Percentiles rank a stretch among this genome's conserved stretches.
Evolutionary conservation across 257 asterid species (phyloP).

Genomic region (Solanum lignicaule): DNA sequence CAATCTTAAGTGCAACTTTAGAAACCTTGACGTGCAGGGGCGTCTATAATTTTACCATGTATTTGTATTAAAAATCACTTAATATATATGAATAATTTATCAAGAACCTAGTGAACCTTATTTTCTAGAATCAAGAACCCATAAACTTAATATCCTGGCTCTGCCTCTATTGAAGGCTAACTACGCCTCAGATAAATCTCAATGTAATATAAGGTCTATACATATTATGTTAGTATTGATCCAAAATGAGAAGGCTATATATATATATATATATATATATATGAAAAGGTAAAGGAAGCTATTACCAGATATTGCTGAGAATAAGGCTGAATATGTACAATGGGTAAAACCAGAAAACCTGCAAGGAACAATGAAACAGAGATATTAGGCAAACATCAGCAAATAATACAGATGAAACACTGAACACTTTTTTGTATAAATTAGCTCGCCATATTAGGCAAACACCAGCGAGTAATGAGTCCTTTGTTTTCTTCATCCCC

Average conservation of each 20-base stretch:
- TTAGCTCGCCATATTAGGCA: background rate
- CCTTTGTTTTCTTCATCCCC: background rate
- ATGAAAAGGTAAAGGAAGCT: background rate
- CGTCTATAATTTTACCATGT: background rate
- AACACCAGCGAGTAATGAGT: background rate
- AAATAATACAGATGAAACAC: background rate
- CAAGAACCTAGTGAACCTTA: background rate
- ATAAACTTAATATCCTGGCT: background rate
- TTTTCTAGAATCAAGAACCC: background rate
- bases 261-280: background rate
- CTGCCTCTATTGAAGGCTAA: background rate
- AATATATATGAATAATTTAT: background rate
- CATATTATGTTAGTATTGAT: background rate
- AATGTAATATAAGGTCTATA: background rate
- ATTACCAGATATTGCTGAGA: constrained; percentile 80
- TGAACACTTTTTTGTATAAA: background rate
- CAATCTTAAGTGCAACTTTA: background rate
- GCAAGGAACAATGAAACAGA: constrained; percentile 14
- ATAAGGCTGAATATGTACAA: constrained; percentile 87
- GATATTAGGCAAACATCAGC: background rate
- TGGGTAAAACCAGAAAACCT: constrained; percentile 97
- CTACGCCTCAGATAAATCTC: background rate
- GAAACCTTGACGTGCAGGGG: background rate
- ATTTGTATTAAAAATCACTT: background rate
- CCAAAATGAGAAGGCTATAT: background rate